A percentile compares a stretch with the other conserved stretches of the same genome.
Conservation (phyloP, 2,329 filamentous ascomycete species). For the Colletotrichum viniferum region DNA sequence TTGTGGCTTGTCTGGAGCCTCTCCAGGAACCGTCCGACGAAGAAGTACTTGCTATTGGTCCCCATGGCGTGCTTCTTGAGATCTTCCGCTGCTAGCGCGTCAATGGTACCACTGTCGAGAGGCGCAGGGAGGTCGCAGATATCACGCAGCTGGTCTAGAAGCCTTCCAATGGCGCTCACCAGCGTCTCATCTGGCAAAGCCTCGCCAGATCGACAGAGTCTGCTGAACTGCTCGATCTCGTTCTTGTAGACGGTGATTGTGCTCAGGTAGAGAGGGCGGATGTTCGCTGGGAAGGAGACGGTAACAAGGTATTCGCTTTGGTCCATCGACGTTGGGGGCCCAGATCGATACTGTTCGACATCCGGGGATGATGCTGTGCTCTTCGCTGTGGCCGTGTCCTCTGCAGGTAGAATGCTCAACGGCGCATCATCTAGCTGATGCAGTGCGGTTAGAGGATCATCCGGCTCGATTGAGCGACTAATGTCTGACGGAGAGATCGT, state of each 20-base stretch:
- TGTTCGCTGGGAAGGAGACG: conserved; percentile 59
- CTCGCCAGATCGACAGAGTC: conserved; percentile 3
- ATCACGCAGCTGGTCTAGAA: conserved; percentile 56
- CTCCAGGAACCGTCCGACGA: conserved; percentile 60
- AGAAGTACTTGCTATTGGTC: conserved; percentile 65
- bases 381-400: background rate
- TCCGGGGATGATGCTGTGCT: conserved; percentile 13
- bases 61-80: conserved; percentile 58
- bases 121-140: conserved; percentile 64
- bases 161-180: conserved; percentile 50
- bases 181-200: conserved; percentile 26
- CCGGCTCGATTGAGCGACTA: conserved; percentile 30
- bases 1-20: conserved; percentile 45
- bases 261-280: conserved; percentile 56
- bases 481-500: conserved; percentile 45
- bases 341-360: conserved; percentile 7
- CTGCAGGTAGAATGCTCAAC: conserved; percentile 4
- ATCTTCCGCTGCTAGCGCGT: conserved; percentile 41
- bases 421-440: background rate
- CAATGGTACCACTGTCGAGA: conserved; percentile 46
- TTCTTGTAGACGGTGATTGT: conserved; percentile 48
- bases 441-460: conserved; percentile 19
- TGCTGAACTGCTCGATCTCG: conserved; percentile 50
- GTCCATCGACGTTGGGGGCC: conserved; percentile 22
- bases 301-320: conserved; percentile 56